phyloP scores from a whole-genome alignment of 1,284 basidiomycete genomes.

The Trichosporon sp. region DNA sequence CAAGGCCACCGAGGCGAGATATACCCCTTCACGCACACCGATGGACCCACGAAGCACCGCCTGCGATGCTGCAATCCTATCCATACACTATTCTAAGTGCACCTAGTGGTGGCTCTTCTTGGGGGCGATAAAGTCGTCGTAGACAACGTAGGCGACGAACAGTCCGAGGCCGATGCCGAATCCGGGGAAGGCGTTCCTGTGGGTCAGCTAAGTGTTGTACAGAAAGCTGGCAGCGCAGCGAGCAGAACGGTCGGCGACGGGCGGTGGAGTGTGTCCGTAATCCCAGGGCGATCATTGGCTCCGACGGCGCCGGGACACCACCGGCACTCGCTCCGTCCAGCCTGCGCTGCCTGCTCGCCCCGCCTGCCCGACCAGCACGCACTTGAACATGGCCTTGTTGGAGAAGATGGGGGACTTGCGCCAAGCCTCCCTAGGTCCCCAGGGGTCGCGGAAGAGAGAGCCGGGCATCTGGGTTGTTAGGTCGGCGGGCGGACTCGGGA shows the following conservation, averaged over 20 bases:
- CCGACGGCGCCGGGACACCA: background rate
- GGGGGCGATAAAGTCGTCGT: slow-evolving; percentile 58
- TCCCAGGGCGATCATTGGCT: background rate
- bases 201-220: background rate
- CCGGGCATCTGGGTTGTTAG: slow-evolving; percentile 36
- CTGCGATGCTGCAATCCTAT: slow-evolving; percentile 6
- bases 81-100: slow-evolving; percentile 5
- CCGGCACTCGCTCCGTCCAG: background rate
- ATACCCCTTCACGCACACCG: too few relatives aligned
- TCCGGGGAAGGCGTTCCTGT: slow-evolving; percentile 80
- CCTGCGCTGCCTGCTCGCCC: background rate
- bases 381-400: slow-evolving; percentile 70
- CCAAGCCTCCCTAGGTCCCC: slow-evolving; percentile 92
- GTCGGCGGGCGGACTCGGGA: background rate
- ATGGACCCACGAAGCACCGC: too few relatives aligned
- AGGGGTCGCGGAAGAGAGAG: slow-evolving; percentile 82
- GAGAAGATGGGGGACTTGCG: slow-evolving; percentile 81
- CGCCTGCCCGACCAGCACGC: slow-evolving; percentile 12
- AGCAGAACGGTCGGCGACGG: background rate
- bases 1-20: too few relatives aligned
- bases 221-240: too few relatives aligned
- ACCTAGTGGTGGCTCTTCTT: slow-evolving; percentile 23
- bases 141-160: slow-evolving; percentile 82
- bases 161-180: slow-evolving; percentile 85
- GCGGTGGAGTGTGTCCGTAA: background rate